Evolutionary conservation across 495 filamentous ascomycete genomes (phyloP), one percentile per base, ranked within the genome.

Genomic region (Durotheca rogersii): DNA sequence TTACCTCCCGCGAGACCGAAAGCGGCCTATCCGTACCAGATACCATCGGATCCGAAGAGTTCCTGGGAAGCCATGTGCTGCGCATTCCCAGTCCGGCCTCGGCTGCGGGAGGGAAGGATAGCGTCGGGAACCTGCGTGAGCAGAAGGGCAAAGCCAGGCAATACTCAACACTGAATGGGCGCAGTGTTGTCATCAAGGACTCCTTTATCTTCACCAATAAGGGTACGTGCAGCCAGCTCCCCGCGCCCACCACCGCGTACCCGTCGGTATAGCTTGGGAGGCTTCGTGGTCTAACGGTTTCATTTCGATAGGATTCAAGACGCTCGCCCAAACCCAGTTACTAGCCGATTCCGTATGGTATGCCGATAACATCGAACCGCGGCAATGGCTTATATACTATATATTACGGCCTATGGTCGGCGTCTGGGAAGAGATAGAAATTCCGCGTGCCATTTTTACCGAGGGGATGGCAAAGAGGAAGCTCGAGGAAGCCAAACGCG

Each of bases 331-430:
- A 64, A 87, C 90, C 17, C 95, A 93, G 68, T 73, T 99, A 15
- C 71, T 97, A 31, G 81, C 83, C 50, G 94, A 97, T 65, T 78
- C 77, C 30, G 72, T 96, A n/a, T 96, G 88, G 77, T 91, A 93
- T 64, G 83, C 88, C 23, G 86, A 96, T 53, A 82, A 74, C 14
- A 75, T 85, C 45, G 91, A 96, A 30, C 84, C 88, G 15, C 83
- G 88, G 37, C 84, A 87, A 80, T 99, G 94, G 87, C 81, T 99
- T 27, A 81, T 99, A 42, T 97, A 99, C 76, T 97, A 90, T 67
- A 94, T 99, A 43, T 95, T 91, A 11, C 83, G 82, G 27, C 94
- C 94, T n/a, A 69, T 99, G 45, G 76, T 96, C 19, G 94, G 94
- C 11, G 81, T 81, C 0, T 87, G 83, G 70, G 90, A 95, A 46